Base-by-base conservation (phyloP, 2,329 filamentous ascomycete genomes). In the Achaetomium macrosporum region DNA sequence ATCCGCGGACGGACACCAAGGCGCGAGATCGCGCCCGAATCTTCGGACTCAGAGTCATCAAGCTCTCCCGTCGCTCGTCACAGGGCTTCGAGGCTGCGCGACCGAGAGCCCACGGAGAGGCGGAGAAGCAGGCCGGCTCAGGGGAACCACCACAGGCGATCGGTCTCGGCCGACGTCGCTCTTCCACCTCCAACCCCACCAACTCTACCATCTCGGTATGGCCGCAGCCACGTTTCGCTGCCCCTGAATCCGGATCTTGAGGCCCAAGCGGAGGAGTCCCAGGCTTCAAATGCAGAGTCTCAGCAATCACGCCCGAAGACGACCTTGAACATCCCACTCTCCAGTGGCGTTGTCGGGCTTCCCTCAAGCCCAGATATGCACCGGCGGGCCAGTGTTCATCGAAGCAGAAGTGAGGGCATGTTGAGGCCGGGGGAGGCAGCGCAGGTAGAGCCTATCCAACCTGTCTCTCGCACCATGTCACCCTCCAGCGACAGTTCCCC, bases 301-400 rank as follows among this genome's bases (percentile, higher is more conserved):
- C 40, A 11, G 25, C 37, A 36, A 30, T 11, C 51, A 36, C 46
- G 46, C 1, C 43, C 47, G 3, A 51, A 39, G 16, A 41, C 19
- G 12, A 49, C 42, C 5, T 12, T 55, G 17, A 45, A 50, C 19
- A 54, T 52, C 5, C 47, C 48, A 9, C 42, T 40, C 12, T 13
- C 36, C 8, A 12, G 16, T 20, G 51, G 44, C 30, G 39, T 49
- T 19, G 37, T 59, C 8, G 57, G 58, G 1, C 48, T 60, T 16
- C 58, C 58, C 0, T 50, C 53, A 7, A 57, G 57, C 40, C 58
- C 58, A 2, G 57, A 60, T 31, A 57, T 60, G 47, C 51, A 57
- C 43, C 56, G 51, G 29, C 48, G 50, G 1, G 35, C 50, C 8
- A 51, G 45, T n/a, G 37, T 54, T 11, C 48, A 53, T 16, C 50